Evolutionary conservation across 768 basidiomycete species (phyloP).

Genomic region (Suillus lakei): DNA sequence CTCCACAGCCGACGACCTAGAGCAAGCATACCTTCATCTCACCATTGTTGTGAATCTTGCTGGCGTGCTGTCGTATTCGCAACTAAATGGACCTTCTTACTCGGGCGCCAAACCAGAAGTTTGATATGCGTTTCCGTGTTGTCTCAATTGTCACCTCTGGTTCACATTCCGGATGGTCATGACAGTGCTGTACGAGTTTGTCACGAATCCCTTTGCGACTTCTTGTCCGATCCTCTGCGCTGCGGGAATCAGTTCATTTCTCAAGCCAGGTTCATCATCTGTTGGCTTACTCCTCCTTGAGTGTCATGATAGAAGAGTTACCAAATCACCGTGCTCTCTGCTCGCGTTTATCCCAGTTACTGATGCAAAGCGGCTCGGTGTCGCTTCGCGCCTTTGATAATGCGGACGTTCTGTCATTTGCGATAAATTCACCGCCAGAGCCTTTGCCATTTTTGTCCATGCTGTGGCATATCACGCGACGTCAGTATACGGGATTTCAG

Average conservation of each 20-base stretch:
- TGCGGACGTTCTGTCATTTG: neutral
- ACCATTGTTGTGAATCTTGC: neutral
- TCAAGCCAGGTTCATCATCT: neutral
- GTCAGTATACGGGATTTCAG: neutral
- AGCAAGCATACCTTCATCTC: neutral
- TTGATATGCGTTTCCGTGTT: neutral
- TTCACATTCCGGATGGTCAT: neutral
- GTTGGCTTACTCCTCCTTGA: neutral
- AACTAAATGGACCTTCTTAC: neutral
- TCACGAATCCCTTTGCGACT: neutral
- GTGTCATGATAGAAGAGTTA: neutral
- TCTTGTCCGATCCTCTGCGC: neutral
- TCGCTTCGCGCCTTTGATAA: neutral
- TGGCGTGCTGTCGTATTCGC: neutral
- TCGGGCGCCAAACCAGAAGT: neutral
- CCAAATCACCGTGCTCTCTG: neutral
- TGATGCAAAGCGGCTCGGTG: fast-evolving
- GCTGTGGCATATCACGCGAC: neutral
- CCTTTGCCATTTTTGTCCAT: neutral
- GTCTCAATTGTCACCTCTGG: neutral
- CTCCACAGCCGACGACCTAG: neutral
- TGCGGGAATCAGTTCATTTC: neutral
- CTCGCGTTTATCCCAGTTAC: neutral
- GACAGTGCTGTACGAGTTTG: neutral
- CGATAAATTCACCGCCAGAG: neutral